These are phyloP conservation scores for Paracorniculantispora psalliotae DNA, from an alignment of 2,329 filamentous ascomycete genomes.

Conservation along the genomic window DNA sequence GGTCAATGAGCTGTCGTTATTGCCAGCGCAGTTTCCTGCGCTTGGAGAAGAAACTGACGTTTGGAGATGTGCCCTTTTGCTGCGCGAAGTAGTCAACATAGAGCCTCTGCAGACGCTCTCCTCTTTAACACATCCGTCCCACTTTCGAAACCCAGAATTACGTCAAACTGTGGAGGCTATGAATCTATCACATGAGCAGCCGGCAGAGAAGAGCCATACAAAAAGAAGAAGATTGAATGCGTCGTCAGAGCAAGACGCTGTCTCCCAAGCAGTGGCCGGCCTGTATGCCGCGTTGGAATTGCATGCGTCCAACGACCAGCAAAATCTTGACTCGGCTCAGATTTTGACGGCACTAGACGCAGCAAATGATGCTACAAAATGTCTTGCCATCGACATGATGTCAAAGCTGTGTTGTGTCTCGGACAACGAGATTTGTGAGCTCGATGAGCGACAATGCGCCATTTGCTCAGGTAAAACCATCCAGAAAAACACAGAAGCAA, in stretches of 20 bases:
- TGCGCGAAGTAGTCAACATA: slow-evolving; percentile 5
- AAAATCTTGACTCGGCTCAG: neutral
- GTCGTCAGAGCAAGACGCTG: neutral
- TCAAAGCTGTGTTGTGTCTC: slow-evolving; percentile 5
- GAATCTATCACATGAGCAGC: slow-evolving; percentile 21
- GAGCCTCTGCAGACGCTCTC: neutral
- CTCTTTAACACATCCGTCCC: slow-evolving; percentile 12
- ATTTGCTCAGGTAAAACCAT: neutral
- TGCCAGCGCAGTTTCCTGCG: slow-evolving; percentile 27
- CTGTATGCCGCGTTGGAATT: slow-evolving; percentile 3
- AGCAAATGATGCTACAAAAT: neutral
- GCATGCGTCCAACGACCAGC: neutral
- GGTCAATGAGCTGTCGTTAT: slow-evolving; percentile 35
- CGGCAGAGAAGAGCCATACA: neutral
- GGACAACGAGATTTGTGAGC: neutral
- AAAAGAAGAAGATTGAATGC: slow-evolving; percentile 3
- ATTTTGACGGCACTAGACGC: slow-evolving; percentile 5
- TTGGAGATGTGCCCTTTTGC: slow-evolving; percentile 19
- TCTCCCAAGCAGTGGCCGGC: neutral
- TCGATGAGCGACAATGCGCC: neutral
- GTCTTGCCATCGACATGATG: slow-evolving; percentile 9
- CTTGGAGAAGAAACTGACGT: slow-evolving; percentile 35
- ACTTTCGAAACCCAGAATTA: slow-evolving; percentile 22
- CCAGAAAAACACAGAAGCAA: neutral
- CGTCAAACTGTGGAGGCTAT: slow-evolving; percentile 26